A percentile compares a stretch with the other conserved stretches of the same genome.
These are phyloP conservation scores for Bullera alba DNA, from an alignment of 768 basidiomycete genomes.

Conservation along the genomic window DNA sequence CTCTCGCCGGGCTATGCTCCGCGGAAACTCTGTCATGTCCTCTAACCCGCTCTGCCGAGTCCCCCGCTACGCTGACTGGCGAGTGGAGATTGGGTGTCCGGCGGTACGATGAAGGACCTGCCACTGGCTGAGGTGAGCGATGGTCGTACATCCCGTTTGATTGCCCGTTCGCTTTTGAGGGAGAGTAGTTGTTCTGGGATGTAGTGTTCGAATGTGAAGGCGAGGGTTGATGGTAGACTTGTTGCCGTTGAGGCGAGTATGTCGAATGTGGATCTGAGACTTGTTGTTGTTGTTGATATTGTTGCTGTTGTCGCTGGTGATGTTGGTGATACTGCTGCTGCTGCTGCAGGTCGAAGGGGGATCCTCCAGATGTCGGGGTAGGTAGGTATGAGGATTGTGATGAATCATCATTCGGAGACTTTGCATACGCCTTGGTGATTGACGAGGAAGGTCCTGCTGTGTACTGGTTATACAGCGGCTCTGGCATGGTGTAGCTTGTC, in stretches of 20 bases:
- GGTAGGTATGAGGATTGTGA: background rate
- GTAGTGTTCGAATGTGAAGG: background rate
- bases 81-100: background rate
- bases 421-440: too few species aligned
- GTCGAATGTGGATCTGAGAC: background rate
- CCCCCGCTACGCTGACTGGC: background rate
- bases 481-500: too few species aligned
- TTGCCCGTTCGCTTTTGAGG: background rate
- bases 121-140: background rate
- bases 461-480: too few species aligned
- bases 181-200: background rate
- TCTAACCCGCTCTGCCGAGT: background rate
- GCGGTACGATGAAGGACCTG: background rate
- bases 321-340: background rate
- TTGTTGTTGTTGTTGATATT: too few species aligned
- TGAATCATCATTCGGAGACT: too few species aligned
- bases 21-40: background rate
- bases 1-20: background rate
- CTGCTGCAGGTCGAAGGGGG: background rate
- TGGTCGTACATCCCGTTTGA: background rate
- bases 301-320: background rate
- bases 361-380: background rate
- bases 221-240: background rate
- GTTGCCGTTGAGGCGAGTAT: background rate
- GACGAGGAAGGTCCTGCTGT: too few species aligned